phyloP scores from a whole-genome alignment of 305 asterid genomes.

The Fraxinus latifolia region DNA sequence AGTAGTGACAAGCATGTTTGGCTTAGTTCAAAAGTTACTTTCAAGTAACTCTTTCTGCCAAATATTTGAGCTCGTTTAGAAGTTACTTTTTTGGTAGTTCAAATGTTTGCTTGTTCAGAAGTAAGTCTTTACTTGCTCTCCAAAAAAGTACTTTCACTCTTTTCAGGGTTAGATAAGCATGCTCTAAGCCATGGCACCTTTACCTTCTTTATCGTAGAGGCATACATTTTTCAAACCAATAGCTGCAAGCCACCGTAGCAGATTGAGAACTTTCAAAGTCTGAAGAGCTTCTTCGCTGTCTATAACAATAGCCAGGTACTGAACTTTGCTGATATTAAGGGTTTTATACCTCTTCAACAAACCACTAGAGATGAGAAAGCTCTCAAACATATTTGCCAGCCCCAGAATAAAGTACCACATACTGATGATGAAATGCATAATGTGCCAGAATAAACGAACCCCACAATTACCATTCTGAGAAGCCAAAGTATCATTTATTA shows the following conservation, averaged over 20 bases:
- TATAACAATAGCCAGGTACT: conserved; percentile 79
- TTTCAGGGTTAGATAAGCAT: not conserved
- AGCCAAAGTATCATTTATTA: conserved; percentile 23
- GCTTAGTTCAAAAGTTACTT: not conserved
- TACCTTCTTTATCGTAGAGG: conserved; percentile 93
- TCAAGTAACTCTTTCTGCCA: not conserved
- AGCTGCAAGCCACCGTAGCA: conserved; percentile 67
- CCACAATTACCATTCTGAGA: conserved; percentile 56
- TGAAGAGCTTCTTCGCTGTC: conserved; percentile 86
- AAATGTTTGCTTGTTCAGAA: not conserved
- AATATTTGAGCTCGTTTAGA: not conserved
- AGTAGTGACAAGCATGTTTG: not conserved
- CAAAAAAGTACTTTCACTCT: not conserved
- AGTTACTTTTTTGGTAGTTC: not conserved
- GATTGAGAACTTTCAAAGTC: conserved; percentile 59
- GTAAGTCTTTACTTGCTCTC: not conserved
- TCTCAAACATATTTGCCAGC: conserved; percentile 52
- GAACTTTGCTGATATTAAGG: conserved; percentile 62
- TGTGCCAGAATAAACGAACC: conserved; percentile 54
- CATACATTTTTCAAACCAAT: conserved; percentile 68
- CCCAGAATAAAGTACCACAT: conserved; percentile 55
- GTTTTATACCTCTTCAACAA: conserved; percentile 47
- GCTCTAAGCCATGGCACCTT: conserved; percentile 8
- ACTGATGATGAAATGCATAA: conserved; percentile 65
- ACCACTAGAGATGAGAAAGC: conserved; percentile 66